Conservation (phyloP, 495 filamentous ascomycete species). For the Aspergillus carlsbadensis region DNA sequence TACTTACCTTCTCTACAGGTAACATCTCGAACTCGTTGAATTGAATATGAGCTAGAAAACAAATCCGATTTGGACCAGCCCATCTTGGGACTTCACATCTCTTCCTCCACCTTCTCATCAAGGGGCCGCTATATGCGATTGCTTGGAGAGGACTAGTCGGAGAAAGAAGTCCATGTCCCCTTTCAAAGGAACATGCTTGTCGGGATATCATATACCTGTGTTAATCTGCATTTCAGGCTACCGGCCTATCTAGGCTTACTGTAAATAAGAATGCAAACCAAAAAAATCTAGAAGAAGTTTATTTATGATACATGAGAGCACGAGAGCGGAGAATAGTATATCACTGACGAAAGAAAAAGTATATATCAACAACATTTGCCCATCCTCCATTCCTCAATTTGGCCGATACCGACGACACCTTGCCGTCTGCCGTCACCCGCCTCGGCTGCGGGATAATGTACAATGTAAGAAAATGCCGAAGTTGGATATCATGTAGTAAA, state of each 20-base stretch:
- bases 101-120: conserved; percentile 40
- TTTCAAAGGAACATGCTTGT: neutral
- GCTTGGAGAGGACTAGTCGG: conserved; percentile 41
- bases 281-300: conserved; percentile 2
- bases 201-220: too few relatives aligned
- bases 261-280: conserved; percentile 7
- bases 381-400: neutral
- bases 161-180: neutral
- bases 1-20: too few relatives aligned
- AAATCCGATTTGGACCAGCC: conserved; percentile 21
- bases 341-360: neutral
- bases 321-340: conserved; percentile 23
- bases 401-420: neutral
- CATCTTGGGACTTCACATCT: conserved; percentile 10
- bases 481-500: neutral
- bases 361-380: conserved; percentile 2
- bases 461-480: neutral
- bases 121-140: conserved; percentile 41
- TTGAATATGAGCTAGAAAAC: conserved; percentile 12
- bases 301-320: conserved; percentile 18
- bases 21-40: neutral
- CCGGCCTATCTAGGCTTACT: too few relatives aligned
- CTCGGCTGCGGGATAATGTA: neutral
- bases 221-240: too few relatives aligned
- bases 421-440: neutral